These are phyloP conservation scores for Tetrapisispora iriomotensis DNA, from an alignment of 805 yeast genomes.

Conservation along the genomic window DNA sequence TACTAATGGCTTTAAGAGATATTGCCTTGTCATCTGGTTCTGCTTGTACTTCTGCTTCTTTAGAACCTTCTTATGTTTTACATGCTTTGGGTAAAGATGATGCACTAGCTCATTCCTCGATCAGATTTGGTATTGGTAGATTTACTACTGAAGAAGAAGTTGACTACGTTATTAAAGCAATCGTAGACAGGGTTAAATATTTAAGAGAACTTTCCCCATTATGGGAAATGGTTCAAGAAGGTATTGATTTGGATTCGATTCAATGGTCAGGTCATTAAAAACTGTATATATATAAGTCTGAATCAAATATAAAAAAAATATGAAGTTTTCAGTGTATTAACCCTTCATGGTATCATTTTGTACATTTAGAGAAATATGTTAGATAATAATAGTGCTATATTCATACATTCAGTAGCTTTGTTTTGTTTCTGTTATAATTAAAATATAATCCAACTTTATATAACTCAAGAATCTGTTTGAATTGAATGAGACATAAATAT, in stretches of 20 bases:
- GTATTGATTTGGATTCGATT: constrained; percentile 85
- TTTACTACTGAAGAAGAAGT: constrained; percentile 94
- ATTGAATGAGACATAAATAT: no score
- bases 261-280: constrained; percentile 94
- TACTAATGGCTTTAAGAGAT: constrained; percentile 94
- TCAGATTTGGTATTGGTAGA: constrained; percentile 93
- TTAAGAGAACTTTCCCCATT: constrained; percentile 87
- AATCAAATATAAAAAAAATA: no score
- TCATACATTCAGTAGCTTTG: no score
- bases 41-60: constrained; percentile 96
- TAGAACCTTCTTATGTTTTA: constrained; percentile 93
- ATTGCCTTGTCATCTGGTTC: constrained; percentile 94
- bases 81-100: constrained; percentile 97
- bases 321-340: no score
- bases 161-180: constrained; percentile 86
- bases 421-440: no score
- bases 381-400: no score
- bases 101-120: constrained; percentile 96
- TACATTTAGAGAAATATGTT: no score
- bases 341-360: no score
- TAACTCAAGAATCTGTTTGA: no score
- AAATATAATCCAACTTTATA: no score
- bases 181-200: constrained; percentile 79
- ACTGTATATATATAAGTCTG: no score
- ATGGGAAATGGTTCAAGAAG: constrained; percentile 99